Evolutionary conservation across 192 early-diverging fungal genomes (phyloP), one percentile per base, ranked within the genome.

Genomic region (Cladochytrium replicatum): DNA sequence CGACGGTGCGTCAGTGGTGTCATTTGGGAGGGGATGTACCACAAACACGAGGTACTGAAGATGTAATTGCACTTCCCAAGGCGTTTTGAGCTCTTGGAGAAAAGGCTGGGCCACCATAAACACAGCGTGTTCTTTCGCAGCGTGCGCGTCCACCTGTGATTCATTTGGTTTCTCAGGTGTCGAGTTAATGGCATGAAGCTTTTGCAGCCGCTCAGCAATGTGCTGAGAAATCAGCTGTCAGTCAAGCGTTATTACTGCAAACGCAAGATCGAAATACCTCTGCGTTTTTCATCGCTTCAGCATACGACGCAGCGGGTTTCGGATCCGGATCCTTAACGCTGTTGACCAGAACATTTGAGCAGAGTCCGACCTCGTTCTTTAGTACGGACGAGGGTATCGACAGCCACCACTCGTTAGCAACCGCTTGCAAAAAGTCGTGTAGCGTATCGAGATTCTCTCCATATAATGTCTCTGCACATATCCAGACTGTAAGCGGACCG

Each of bases 381-480:
- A n/a, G n/a, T n/a, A n/a, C n/a, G n/a, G n/a, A n/a, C n/a, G n/a
- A n/a, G n/a, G n/a, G 42, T 41, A n/a, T 50, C 54, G 25, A 52
- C 50, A 43, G 44, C 69, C 69, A 71, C 44, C 66, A 50, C 39
- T 61, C 58, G 27, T 58, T 57, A 3, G 57, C 64, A 2, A 64
- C 66, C 26, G 60, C 39, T 32, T 67, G 64, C 4, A 71, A 47
- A 55, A 66, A 71, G 44, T 71, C 69, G 41, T 64, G 69, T 6
- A 71, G 52, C 19, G 47, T 31, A 54, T 60, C 58, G 19, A 15
- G 26, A 30, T 41, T 30, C 17, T 58, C 63, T 0, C 31, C 55
- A 31, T 57, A 46, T 15, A 28, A 31, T 1, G 42, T 17, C 45
- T 67, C 55, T 17, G 54, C 54, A 42, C 64, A 67, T 11, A 71